Base-by-base conservation (phyloP, 1,284 basidiomycete species). In the Rugosomyces carneus region DNA sequence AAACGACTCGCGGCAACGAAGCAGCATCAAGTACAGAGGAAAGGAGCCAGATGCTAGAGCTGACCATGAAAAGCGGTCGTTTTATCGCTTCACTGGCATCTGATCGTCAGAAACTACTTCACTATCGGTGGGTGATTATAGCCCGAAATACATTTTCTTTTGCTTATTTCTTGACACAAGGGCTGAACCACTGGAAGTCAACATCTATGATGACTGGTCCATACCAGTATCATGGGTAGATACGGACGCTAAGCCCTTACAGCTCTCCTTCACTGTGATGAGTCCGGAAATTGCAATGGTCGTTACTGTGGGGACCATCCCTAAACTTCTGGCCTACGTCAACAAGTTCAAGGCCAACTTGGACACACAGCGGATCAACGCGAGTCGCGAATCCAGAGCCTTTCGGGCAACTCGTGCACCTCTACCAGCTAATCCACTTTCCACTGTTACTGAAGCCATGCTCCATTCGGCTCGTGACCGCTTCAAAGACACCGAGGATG, bases 191-290 rank as follows among this genome's bases (percentile, higher is more conserved):
- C 64, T 91, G 23, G 71, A 78, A 47, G 76, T 93, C 42, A 77
- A 79, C 40, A 80, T 93, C 36, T 79, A 74, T 51, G 91, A 95
- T 56, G 89, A 94, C 58, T 94, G 91, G 91, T 79, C 78, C 3
- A 68, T 69, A 40, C 71, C 76, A 45, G 64, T 68, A 11, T 56
- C 69, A 1, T 56, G 62, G 23, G 51, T 64, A 11, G 57, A 70
- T 36, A 63, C 71, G n/a, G 64, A 70, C 29, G 70, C 77, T 24
- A 73, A 74, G 3, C 80, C 79, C n/a, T 70, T 93, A 4, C 75
- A 75, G 15, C 74, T 95, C 9, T 79, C 84, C 11, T 93, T 93
- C 62, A 76, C 78, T 1, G 80, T 94, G 26, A 72, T 74, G 37
- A 88, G 89, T 19, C 78, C 83, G 18, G 80, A 82, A 48, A 78